Evolutionary conservation across 257 asterid genomes (phyloP), one percentile per base, ranked within the genome.

Genomic region (Scutellaria baicalensis): DNA sequence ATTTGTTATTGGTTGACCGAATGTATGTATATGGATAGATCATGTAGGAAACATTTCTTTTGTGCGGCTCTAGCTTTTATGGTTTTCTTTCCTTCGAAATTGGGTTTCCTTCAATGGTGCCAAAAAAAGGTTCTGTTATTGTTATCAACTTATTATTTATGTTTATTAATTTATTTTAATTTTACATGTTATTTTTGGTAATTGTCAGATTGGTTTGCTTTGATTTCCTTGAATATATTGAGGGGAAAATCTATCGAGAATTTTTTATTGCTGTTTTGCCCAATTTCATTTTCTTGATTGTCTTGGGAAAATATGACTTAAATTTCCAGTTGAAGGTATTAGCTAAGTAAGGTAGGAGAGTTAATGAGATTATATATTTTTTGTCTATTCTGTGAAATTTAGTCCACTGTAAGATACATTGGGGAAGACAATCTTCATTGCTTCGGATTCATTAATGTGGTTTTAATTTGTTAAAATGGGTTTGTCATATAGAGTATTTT

Each of bases 391-490:
- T 9, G 5, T 38, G 60, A 51, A 50, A 66, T 40, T 51, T 57
- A 39, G 20, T 18, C 59, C 40, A 27, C 0, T 27, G 33, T 27
- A 27, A 4, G 4, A 27, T 27, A 2, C 13, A 3, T 51, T 51
- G 6, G 12, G 9, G 9, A 11, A 5, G 31, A 5, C 20, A 33
- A 0, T 18, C 8, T 49, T 9, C 59, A 62, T 18, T 49, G 38
- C 77, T 67, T 78, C 56, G 14, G 35, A 64, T 64, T 75, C 69
- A 49, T 64, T 61, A 66, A 38, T 59, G 48, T 48, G n/a, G n/a
- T n/a, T n/a, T n/a, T n/a, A 71, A 1, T 42, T 40, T 42, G 71
- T 55, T 71, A 42, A 42, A 61, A 61, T 63, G 57, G 36, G 58
- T 68, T 64, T 39, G 62, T 71, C 77, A 74, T 74, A 72, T 66